Conservation (phyloP, 2,329 filamentous ascomycete genomes). For the Truncatella angustata region DNA sequence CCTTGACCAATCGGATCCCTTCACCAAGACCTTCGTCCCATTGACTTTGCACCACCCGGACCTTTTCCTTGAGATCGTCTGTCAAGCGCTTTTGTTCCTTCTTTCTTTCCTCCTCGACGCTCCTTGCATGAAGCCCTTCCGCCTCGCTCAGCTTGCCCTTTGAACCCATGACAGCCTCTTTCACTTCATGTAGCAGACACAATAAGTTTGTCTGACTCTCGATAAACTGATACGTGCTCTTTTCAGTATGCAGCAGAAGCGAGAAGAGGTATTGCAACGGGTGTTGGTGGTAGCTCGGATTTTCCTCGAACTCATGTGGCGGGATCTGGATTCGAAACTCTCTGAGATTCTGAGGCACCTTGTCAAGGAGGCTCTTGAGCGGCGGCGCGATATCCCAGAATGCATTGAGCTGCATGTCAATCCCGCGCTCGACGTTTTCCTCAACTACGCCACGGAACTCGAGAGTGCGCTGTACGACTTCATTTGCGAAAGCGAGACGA, state of each 20-base stretch:
- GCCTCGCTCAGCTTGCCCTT: conserved; percentile 65
- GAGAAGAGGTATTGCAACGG: conserved; percentile 90
- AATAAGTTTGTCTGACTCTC: conserved; percentile 90
- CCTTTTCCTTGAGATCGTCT: conserved; percentile 89
- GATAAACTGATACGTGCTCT: conserved; percentile 94
- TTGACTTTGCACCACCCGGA: conserved; percentile 84
- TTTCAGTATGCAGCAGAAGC: conserved; percentile 81
- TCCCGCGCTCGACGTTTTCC: conserved; percentile 79
- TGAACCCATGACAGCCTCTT: conserved; percentile 67
- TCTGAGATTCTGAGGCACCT: conserved; percentile 62
- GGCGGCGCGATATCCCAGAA: conserved; percentile 98
- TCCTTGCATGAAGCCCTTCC: conserved; percentile 48
- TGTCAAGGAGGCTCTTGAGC: conserved; percentile 73
- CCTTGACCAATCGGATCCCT: conserved; percentile 70
- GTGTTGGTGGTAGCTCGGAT: conserved; percentile 74
- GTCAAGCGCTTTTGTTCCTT: conserved; percentile 72
- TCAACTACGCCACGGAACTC: conserved; percentile 79
- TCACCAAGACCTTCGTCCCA: conserved; percentile 87
- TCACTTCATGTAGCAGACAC: conserved; percentile 87
- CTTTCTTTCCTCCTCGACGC: conserved; percentile 55
- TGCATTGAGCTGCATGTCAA: conserved; percentile 86
- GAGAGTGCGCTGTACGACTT: conserved; percentile 69
- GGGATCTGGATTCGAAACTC: conserved; percentile 76
- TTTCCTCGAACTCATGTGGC: conserved; percentile 76
- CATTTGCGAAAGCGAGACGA: conserved; percentile 66